These are phyloP conservation scores for Fusarium hostae DNA, from an alignment of 2,329 filamentous ascomycete species.

Conservation along the genomic window DNA sequence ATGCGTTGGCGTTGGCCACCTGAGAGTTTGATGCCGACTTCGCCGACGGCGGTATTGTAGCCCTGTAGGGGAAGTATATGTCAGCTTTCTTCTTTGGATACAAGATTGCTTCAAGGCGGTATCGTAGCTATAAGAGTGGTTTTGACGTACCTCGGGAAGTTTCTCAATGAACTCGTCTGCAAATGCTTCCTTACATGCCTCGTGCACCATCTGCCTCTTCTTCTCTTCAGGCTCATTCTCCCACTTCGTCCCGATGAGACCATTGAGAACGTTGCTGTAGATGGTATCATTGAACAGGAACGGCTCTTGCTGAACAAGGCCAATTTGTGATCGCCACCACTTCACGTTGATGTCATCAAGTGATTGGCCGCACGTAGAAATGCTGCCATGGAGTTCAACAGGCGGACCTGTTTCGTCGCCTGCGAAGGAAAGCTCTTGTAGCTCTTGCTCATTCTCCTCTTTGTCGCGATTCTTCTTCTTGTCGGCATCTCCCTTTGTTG, in stretches of 20 bases:
- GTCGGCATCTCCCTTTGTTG: slow-evolving; percentile 54
- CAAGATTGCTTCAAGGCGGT: too few relatives aligned
- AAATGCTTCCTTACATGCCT: slow-evolving; percentile 74
- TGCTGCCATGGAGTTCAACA: slow-evolving; percentile 57
- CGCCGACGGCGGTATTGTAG: slow-evolving; percentile 80
- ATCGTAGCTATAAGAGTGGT: too few relatives aligned
- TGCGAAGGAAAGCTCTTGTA: slow-evolving; percentile 13
- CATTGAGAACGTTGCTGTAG: slow-evolving; percentile 69
- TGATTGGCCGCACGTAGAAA: slow-evolving; percentile 64
- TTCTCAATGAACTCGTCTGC: slow-evolving; percentile 75
- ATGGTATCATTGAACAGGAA: slow-evolving; percentile 75
- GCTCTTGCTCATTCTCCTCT: not conserved
- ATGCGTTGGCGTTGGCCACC: slow-evolving; percentile 85
- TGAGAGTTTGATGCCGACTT: slow-evolving; percentile 80
- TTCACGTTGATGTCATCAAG: slow-evolving; percentile 70
- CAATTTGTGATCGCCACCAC: slow-evolving; percentile 71
- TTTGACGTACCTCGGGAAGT: slow-evolving; percentile 62
- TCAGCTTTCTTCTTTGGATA: too few relatives aligned
- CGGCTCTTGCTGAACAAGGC: slow-evolving; percentile 74
- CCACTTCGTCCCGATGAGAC: slow-evolving; percentile 64
- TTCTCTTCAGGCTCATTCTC: slow-evolving; percentile 62
- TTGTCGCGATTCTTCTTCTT: not conserved
- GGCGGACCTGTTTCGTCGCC: slow-evolving; percentile 53
- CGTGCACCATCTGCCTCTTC: slow-evolving; percentile 68
- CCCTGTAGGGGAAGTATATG: slow-evolving; percentile 54